phyloP scores from a whole-genome alignment of 1,139 yeast genomes.

The Yamadazyma mexicana region DNA sequence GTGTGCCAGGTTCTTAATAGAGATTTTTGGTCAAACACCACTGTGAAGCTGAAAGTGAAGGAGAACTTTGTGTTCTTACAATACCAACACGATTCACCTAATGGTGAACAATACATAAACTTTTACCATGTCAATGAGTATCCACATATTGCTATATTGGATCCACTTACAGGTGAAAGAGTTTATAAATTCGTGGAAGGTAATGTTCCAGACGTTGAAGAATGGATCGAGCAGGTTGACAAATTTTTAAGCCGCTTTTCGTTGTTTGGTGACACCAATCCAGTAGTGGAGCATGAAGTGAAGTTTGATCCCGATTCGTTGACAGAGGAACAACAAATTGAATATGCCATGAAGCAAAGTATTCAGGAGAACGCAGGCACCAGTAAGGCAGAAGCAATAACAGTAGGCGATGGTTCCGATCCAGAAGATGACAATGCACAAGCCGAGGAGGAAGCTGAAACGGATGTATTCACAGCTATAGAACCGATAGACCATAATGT shows the following conservation, averaged over 20 bases:
- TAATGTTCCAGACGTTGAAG: slow-evolving; percentile 53
- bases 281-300: slow-evolving; percentile 56
- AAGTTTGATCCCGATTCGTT: slow-evolving; percentile 60
- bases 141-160: slow-evolving; percentile 91
- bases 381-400: slow-evolving; percentile 22
- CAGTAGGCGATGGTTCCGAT: slow-evolving; percentile 22
- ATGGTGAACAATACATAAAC: slow-evolving; percentile 68
- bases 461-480: slow-evolving; percentile 43
- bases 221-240: slow-evolving; percentile 62
- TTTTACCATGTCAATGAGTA: slow-evolving; percentile 65
- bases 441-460: slow-evolving; percentile 10
- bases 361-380: slow-evolving; percentile 29
- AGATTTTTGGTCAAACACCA: slow-evolving; percentile 84
- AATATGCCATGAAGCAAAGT: slow-evolving; percentile 73
- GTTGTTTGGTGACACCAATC: slow-evolving; percentile 65
- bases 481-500: slow-evolving; percentile 55
- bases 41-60: slow-evolving; percentile 62
- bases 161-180: slow-evolving; percentile 94
- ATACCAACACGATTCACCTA: slow-evolving; percentile 73
- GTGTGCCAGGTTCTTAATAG: slow-evolving; percentile 87
- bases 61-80: slow-evolving; percentile 78
- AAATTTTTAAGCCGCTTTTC: slow-evolving; percentile 65
- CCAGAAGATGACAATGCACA: slow-evolving; percentile 9
- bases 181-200: slow-evolving; percentile 68
- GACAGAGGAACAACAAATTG: slow-evolving; percentile 84